These are phyloP conservation scores for Phycomyces nitens DNA, from an alignment of 192 early-diverging fungal genomes.

Conservation along the genomic window DNA sequence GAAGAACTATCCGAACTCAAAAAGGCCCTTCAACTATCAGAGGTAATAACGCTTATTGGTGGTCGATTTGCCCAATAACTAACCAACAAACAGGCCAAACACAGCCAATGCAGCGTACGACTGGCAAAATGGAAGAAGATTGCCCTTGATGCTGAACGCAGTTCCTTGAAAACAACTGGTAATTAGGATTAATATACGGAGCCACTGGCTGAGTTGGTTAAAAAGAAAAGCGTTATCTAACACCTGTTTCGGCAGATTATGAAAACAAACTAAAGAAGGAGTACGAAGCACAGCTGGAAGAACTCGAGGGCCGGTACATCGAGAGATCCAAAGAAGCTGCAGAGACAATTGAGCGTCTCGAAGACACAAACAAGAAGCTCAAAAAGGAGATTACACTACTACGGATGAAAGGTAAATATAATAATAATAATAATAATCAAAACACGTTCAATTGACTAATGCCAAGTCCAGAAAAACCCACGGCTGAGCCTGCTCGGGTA, in stretches of 20 bases:
- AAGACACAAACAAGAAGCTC: constrained; percentile 3
- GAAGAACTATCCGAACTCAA: not conserved
- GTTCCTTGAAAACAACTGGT: not conserved
- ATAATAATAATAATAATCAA: not conserved
- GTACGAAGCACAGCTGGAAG: not conserved
- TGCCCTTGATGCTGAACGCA: not conserved
- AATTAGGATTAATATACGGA: not conserved
- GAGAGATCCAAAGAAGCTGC: not conserved
- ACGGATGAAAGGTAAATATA: not conserved
- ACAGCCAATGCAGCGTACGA: not conserved
- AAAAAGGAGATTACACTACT: not conserved
- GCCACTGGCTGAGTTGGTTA: too few relatives aligned
- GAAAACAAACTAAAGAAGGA: not conserved
- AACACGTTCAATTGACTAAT: not conserved
- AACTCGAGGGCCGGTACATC: not conserved
- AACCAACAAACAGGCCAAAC: not conserved
- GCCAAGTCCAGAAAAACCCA: too few relatives aligned
- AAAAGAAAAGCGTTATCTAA: not conserved
- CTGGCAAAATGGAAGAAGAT: not conserved
- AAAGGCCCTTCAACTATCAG: not conserved
- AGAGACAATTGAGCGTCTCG: not conserved
- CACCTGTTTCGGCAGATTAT: not conserved
- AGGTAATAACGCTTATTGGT: not conserved
- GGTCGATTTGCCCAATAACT: too few relatives aligned
- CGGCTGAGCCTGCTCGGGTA: too few relatives aligned